phyloP scores from a whole-genome alignment of 345 rosid genomes.

The Ceriops tagal region DNA sequence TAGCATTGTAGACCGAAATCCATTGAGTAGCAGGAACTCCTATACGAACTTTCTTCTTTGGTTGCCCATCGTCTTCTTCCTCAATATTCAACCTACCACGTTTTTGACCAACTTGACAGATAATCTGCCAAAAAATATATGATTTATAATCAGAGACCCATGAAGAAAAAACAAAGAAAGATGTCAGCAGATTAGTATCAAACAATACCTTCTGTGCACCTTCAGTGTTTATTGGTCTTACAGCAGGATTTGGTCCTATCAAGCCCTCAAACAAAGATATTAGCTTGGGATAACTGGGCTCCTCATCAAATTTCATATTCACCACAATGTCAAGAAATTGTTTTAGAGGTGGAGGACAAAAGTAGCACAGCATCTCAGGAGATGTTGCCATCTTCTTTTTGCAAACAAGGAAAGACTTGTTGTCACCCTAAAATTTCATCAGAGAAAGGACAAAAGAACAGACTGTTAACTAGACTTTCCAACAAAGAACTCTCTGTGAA shows the following conservation, averaged over 20 bases:
- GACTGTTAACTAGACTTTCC: neutral
- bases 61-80: slow-evolving; percentile 37
- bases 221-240: slow-evolving; percentile 35
- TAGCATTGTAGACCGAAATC: slow-evolving; percentile 35
- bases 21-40: slow-evolving; percentile 38
- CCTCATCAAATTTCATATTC: slow-evolving; percentile 39
- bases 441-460: neutral
- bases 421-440: slow-evolving; percentile 22
- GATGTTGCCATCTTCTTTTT: slow-evolving; percentile 38
- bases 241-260: slow-evolving; percentile 34
- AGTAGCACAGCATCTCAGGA: slow-evolving; percentile 32
- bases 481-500: neutral
- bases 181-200: neutral
- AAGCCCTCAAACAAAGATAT: slow-evolving; percentile 32
- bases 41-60: slow-evolving; percentile 31
- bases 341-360: slow-evolving; percentile 30
- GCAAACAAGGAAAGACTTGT: slow-evolving; percentile 34
- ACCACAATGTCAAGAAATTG: slow-evolving; percentile 35
- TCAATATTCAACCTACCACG: slow-evolving; percentile 34
- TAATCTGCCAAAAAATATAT: slow-evolving; percentile 40
- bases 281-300: slow-evolving; percentile 31
- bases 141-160: slow-evolving; percentile 13
- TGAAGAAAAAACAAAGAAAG: neutral
- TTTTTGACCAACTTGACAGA: slow-evolving; percentile 46
- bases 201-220: slow-evolving; percentile 33